A percentile compares a stretch with the other conserved stretches of the same genome.
Evolutionary conservation across 2,329 filamentous ascomycete species (phyloP).

Genomic region (Ophiocordyceps robertsii): DNA sequence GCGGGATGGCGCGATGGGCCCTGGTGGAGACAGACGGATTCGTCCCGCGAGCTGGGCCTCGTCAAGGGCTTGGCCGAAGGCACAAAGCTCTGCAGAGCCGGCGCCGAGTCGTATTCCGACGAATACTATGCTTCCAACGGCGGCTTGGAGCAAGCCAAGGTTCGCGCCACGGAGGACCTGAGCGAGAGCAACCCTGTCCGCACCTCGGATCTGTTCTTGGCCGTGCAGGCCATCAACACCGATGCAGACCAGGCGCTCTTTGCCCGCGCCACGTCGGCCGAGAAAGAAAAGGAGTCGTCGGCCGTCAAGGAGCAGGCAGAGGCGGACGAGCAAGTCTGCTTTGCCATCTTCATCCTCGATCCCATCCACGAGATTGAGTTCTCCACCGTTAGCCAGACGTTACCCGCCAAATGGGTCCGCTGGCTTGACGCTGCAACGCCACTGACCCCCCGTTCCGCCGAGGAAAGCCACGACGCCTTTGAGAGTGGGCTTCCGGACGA

Average conservation of each 20-base stretch:
- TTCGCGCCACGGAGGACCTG: constrained; percentile 63
- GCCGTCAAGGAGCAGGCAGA: constrained; percentile 36
- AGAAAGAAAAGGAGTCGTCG: constrained; percentile 41
- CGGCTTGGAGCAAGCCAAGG: constrained; percentile 67
- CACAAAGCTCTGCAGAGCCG: constrained; percentile 80
- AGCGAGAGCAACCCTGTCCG: constrained; percentile 81
- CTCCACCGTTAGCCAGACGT: constrained; percentile 64
- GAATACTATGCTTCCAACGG: constrained; percentile 74
- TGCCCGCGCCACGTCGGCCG: constrained; percentile 35
- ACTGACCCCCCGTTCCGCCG: constrained; percentile 38
- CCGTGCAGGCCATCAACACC: constrained; percentile 76
- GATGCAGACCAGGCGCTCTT: constrained; percentile 56
- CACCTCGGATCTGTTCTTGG: constrained; percentile 86
- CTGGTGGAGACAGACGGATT: constrained; percentile 73
- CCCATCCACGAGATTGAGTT: constrained; percentile 87
- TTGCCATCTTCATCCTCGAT: constrained; percentile 72
- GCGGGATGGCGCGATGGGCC: constrained; percentile 85
- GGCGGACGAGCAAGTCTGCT: constrained; percentile 51
- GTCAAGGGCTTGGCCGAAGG: constrained; percentile 75
- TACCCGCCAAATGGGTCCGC: constrained; percentile 75
- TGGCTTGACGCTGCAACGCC: constrained; percentile 75
- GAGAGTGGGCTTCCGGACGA: constrained; percentile 52
- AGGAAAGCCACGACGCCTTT: constrained; percentile 25
- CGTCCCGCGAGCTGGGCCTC: constrained; percentile 61
- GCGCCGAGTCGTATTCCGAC: constrained; percentile 72